These are phyloP conservation scores for Gorgonomyces haynaldii DNA, from an alignment of 192 early-diverging fungal species.

Conservation along the genomic window DNA sequence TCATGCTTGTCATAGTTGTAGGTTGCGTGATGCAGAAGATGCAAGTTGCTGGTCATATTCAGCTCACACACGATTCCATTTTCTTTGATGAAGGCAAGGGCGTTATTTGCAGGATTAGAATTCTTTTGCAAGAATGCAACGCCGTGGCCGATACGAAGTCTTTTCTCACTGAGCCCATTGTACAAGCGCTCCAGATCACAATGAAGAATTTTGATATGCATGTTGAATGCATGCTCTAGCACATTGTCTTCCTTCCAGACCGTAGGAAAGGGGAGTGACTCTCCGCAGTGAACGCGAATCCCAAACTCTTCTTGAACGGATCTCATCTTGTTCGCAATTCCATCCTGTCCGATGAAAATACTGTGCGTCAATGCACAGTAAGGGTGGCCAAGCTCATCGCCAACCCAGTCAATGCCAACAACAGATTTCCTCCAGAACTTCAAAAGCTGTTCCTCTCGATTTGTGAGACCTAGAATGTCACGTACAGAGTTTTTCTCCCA, in stretches of 20 bases:
- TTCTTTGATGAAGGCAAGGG: not conserved
- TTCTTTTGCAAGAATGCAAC: not conserved
- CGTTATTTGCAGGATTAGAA: not conserved
- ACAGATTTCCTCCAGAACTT: not conserved
- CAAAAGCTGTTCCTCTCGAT: not conserved
- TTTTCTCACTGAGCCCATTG: no score
- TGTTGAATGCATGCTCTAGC: no score
- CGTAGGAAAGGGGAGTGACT: not conserved
- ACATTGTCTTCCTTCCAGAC: not conserved
- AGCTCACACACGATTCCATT: not conserved
- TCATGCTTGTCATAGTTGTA: no score
- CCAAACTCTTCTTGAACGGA: not conserved
- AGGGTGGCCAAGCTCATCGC: not conserved
- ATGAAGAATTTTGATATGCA: not conserved
- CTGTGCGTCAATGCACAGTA: not conserved
- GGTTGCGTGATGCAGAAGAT: not conserved
- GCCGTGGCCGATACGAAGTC: not conserved
- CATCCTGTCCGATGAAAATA: not conserved
- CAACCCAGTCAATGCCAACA: not conserved
- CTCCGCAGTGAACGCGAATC: not conserved
- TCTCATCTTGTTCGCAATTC: not conserved
- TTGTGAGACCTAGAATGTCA: no score
- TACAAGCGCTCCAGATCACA: not conserved
- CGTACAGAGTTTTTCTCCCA: no score
- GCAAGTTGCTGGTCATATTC: not conserved